These are phyloP conservation scores for Cyberlindnera nakhonratchasimensis DNA, from an alignment of 805 yeast genomes.

Conservation along the genomic window DNA sequence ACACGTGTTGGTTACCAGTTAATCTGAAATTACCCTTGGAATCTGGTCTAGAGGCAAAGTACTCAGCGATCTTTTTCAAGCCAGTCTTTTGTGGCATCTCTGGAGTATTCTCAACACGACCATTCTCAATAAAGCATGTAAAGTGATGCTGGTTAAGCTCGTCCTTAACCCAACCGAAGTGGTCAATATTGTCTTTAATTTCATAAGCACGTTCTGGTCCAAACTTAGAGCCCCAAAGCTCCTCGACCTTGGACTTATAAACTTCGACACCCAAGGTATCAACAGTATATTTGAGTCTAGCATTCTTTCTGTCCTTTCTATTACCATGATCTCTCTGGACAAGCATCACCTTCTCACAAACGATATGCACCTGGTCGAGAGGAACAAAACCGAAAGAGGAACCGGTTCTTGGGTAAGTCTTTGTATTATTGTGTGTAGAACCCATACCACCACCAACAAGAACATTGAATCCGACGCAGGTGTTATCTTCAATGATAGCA, in stretches of 20 bases:
- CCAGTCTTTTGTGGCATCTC: conserved; percentile 90
- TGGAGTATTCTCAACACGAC: conserved; percentile 90
- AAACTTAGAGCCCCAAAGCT: conserved; percentile 71
- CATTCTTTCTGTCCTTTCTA: conserved; percentile 94
- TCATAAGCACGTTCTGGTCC: conserved; percentile 67
- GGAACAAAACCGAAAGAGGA: conserved; percentile 76
- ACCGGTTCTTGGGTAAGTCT: conserved; percentile 95
- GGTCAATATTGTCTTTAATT: conserved; percentile 84
- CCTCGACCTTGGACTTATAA: conserved; percentile 79
- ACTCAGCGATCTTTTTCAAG: conserved; percentile 70
- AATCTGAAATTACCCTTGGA: conserved; percentile 84
- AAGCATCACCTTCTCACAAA: conserved; percentile 87
- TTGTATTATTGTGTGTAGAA: conserved; percentile 91
- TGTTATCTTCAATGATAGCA: conserved; percentile 68
- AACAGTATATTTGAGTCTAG: conserved; percentile 93
- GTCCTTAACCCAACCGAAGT: conserved; percentile 91
- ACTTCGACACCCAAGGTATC: conserved; percentile 91
- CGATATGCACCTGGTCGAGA: conserved; percentile 65
- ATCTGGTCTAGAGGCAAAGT: conserved; percentile 44
- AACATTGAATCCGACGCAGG: conserved; percentile 77
- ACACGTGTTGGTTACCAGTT: conserved; percentile 93
- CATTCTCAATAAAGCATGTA: conserved; percentile 93
- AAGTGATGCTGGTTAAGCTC: conserved; percentile 82
- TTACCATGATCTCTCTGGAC: conserved; percentile 95
- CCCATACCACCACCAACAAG: conserved; percentile 99